Base-by-base conservation (phyloP, 2,329 filamentous ascomycete species). In the Aspergillus jensenii region DNA sequence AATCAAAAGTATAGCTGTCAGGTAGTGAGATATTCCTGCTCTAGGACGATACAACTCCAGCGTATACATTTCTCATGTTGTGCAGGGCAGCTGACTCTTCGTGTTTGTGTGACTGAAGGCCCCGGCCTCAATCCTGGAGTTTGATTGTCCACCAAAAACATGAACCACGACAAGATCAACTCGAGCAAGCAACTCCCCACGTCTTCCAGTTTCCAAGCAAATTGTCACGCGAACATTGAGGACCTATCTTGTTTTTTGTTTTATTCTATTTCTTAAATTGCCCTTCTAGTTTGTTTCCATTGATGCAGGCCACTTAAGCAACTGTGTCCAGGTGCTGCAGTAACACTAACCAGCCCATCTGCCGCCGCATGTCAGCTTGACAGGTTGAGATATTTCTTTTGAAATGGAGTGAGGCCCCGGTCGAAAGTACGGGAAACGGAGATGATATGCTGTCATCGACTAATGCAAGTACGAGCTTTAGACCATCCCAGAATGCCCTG, bases 401-500 rank as follows among this genome's bases (percentile, higher is more conserved):
- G n/a, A 6, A 23, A 14, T 19, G 31, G 35, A 17, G 40, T 44
- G 21, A 44, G 23, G 44, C 7, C 17, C 31, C 31, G 51, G 33
- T 4, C 23, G 9, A 40, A 46, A 46, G 51, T 37, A 53, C 19
- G 17, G 17, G 35, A 19, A 46, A 39, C 43, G 51, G 43, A 45
- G 43, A 46, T 39, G 15, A 27, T 44, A 44, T 35, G 51, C 21
- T 46, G 31, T 27, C 40, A 46, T 21, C 41, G 41, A 35, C 51
- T 53, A 53, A 53, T 53, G 51, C 51, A 53, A 45, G 51, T 21
- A 53, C 43, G 31, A 37, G 21, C 41, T 23, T 46, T 46, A 53
- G 51, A 27, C 31, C 19, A 25, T 27, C 17, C 33, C n/a, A 21
- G n/a, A 39, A 14, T 46, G 41, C 21, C 25, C 31, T 12, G 33